phyloP scores from a whole-genome alignment of 257 asterid species.

The Nicotiana paniculata region DNA sequence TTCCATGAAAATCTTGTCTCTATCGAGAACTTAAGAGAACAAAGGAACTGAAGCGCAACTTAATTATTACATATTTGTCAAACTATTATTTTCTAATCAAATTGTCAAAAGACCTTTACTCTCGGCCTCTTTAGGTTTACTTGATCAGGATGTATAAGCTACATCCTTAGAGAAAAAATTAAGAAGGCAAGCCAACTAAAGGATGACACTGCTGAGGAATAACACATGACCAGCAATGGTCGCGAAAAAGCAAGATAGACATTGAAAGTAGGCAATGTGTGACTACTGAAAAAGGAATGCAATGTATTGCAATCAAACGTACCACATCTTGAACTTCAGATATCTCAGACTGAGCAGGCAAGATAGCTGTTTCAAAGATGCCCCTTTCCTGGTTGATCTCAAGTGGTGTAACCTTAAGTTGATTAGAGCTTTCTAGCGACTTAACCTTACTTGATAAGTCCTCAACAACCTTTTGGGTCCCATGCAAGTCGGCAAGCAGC shows the following conservation, averaged over 20 bases:
- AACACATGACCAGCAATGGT: neutral
- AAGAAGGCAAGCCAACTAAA: neutral
- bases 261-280: neutral
- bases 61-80: neutral
- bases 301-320: slow-evolving; percentile 18
- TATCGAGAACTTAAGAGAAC: neutral
- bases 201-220: neutral
- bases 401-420: slow-evolving; percentile 26
- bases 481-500: slow-evolving; percentile 59
- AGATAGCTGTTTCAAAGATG: slow-evolving; percentile 35
- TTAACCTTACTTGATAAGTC: slow-evolving; percentile 69
- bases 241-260: neutral
- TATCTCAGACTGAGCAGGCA: slow-evolving; percentile 71
- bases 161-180: neutral
- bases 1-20: too few species aligned
- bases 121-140: neutral
- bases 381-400: slow-evolving; percentile 60
- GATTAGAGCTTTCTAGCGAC: slow-evolving; percentile 61
- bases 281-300: slow-evolving; percentile 4
- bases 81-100: neutral
- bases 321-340: slow-evolving; percentile 90
- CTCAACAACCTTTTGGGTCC: slow-evolving; percentile 52
- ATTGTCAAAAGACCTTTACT: neutral
- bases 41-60: neutral
- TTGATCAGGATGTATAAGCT: neutral